Evolutionary conservation across 2,329 filamentous ascomycete genomes (phyloP), one percentile per base, ranked within the genome.

Genomic region (Calonectria multiphialidica): DNA sequence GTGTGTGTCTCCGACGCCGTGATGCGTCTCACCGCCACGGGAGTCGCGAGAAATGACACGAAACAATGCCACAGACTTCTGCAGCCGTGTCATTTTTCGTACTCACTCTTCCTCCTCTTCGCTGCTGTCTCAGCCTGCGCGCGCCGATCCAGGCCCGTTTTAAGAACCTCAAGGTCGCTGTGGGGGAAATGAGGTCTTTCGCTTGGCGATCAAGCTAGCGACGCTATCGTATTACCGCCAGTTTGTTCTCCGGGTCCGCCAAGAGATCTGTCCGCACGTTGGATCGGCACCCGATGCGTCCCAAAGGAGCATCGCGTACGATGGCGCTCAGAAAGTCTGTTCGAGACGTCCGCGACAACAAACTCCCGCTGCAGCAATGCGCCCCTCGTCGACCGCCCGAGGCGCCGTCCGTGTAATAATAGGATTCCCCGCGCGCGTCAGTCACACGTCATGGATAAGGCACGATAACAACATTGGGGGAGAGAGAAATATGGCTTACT

Each of bases 141-240:
- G 23, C 21, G 15, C 33, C 44, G 66, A 59, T 50, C 65, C 21
- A 15, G 13, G 10, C 53, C 53, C 61, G 53, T 61, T 50, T 45
- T 53, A 21, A 44, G 21, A 42, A 30, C 18, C 21, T 23, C 30
- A 59, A 23, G 53, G 57, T 45, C 25, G 21, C 30, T 47, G 55
- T 18, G 68, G 62, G 44, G 68, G 62, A 62, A 62, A 71, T 66
- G 63, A 71, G 44, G 2, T 33, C 44, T 25, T 3, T 25, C 30
- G 63, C 63, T 71, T 66, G 62, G 61, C 68, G 68, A 70, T 61
- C 50, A 45, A 28, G 53, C 68, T 66, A 66, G 25, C 33, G 23
- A 59, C 30, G 49, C 45, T 49, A 42, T 50, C 30, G 62, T 37
- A 23, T 59, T 59, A 59, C 62, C 62, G 28, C 33, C 62, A n/a